These are phyloP conservation scores for Nasturtium officinale DNA, from an alignment of 345 rosid species.

Conservation along the genomic window DNA sequence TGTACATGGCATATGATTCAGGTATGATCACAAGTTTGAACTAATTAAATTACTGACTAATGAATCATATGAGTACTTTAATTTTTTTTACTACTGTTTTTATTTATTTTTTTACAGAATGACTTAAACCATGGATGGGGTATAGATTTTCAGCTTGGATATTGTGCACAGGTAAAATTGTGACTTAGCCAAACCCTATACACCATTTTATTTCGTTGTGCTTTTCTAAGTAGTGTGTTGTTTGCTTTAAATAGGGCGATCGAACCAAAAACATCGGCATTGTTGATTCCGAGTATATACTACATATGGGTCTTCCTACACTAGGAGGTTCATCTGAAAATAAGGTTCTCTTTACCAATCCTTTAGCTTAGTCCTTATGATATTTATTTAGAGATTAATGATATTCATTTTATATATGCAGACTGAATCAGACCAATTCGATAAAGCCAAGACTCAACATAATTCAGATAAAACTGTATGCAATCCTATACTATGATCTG, in stretches of 20 bases:
- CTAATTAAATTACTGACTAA: slow-evolving; percentile 2
- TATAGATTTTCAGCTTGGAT: slow-evolving; percentile 72
- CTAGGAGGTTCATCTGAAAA: slow-evolving; percentile 57
- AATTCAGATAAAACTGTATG: slow-evolving; percentile 45
- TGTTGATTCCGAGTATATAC: slow-evolving; percentile 73
- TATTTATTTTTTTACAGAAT: slow-evolving; percentile 52
- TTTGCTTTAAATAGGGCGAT: slow-evolving; percentile 59
- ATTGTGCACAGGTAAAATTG: slow-evolving; percentile 70
- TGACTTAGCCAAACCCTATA: not conserved
- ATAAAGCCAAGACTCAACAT: slow-evolving; percentile 27
- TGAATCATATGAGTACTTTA: not conserved
- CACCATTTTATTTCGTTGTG: not conserved
- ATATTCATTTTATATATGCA: slow-evolving; percentile 27
- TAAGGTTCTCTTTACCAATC: slow-evolving; percentile 37
- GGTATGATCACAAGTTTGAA: slow-evolving; percentile 43
- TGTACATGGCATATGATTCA: slow-evolving; percentile 88
- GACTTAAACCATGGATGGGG: slow-evolving; percentile 85
- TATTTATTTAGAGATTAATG: not conserved
- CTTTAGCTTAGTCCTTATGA: not conserved
- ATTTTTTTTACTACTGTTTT: not conserved
- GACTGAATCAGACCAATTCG: slow-evolving; percentile 31
- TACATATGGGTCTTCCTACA: slow-evolving; percentile 66
- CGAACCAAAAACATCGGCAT: slow-evolving; percentile 68
- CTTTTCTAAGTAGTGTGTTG: slow-evolving; percentile 21
- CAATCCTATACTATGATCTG: not conserved